Base-by-base conservation (phyloP, 2,329 filamentous ascomycete species). In the Sclerotinia trifoliorum region DNA sequence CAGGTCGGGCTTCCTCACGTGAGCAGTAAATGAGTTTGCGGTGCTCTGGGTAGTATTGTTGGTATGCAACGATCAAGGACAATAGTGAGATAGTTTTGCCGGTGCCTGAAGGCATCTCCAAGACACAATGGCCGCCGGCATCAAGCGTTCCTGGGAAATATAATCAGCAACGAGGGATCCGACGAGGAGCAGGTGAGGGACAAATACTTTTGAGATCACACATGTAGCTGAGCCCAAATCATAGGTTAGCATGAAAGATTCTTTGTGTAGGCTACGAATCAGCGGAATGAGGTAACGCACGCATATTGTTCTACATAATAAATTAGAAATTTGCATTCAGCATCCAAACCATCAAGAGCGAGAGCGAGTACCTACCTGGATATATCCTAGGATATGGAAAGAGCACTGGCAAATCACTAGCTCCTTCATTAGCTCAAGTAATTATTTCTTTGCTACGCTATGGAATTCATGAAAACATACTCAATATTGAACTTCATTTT, bases 91-190 rank as follows among this genome's bases (percentile, higher is more conserved):
- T 92, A 0, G 95, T 99, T 83, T 99, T 99, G 70, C 95, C 95
- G 32, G 95, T 99, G 55, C 95, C 95, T 69, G 95, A 99, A 80
- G 95, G 95, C 95, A 99, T 99, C 81, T 99, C 95, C 74, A 99
- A 82, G 29, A 99, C 94, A 79, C 94, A 97, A 81, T 99, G 93
- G 70, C 95, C 96, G 65, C 92, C 92, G 26, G 90, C 91, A 84
- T 99, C 95, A 76, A 99, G 89, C 26, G 95, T 98, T 79, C 83
- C 81, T 82, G 17, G 48, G 10, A 39, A 46, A 10, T 21, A n/a
- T 60, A 11, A 57, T 75, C 32, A 75, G 71, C 68, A 71, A 51
- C 42, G 58, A 48, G 39, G 61, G 46, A 21, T 32, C 48, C 52
- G 21, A 52, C 51, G 49, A 24, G 26, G 49, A 51, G 26, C 1